Base-by-base conservation (phyloP, 2,329 filamentous ascomycete species). In the Xylaria polymorpha region DNA sequence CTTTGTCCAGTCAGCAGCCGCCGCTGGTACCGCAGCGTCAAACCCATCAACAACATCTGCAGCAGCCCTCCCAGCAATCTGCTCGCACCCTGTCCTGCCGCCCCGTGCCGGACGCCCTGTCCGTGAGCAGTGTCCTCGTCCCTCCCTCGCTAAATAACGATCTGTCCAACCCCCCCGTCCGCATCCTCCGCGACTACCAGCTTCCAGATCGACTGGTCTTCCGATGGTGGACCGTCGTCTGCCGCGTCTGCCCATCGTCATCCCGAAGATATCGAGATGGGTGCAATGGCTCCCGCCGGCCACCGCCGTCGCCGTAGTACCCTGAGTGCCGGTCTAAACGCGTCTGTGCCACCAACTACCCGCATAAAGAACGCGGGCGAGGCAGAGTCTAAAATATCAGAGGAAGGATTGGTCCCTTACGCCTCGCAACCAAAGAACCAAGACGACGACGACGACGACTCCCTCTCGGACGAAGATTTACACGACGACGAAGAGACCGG, bases 401-500 rank as follows among this genome's bases (percentile, higher is more conserved):
- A 85, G 69, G 84, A 86, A 71, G 75, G 78, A 58, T 77, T 72
- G 60, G 74, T 65, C 18, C 41, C 51, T n/a, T 60, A 74, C 64
- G n/a, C n/a, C 41, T 73, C 74, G 12, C 72, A 73, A 72, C 71
- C 65, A 53, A 77, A 79, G 25, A 29, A 55, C 78, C 79, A 14
- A 75, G 77, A 4, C 25, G 65, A 58, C 4, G 79, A 58, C 4
- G 79, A 82, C 71, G 84, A 85, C 62, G 88, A 90, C 73, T 84
- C 88, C 29, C 86, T 88, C 63, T 90, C 90, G 35, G 91, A 93
- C 73, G 91, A 94, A 72, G 92, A 92, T 56, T 79, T 92, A 35
- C 89, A 92, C 69, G 92, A 95, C 74, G 94, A 98, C 77, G 94
- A 97, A 82, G 94, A 98, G 85, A 93, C 92, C 1, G 94, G 94